phyloP scores from a whole-genome alignment of 345 rosid species.

The Eucalyptus rudis region DNA sequence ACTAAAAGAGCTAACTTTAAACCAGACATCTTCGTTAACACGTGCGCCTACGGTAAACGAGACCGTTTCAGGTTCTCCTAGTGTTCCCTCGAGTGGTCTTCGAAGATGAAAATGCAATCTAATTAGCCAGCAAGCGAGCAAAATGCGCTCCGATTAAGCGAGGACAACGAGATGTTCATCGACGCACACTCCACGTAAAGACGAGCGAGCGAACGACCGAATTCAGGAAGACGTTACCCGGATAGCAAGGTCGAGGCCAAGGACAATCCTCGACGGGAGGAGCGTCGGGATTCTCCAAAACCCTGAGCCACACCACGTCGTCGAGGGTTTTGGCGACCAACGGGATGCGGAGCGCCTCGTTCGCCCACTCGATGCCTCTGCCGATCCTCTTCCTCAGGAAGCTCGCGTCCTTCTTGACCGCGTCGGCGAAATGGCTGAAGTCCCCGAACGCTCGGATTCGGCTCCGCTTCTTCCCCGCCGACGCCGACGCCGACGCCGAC shows the following conservation, averaged over 20 bases:
- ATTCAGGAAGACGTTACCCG: constrained; percentile 23
- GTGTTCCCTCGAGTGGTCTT: background rate
- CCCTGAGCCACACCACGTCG: constrained; percentile 66
- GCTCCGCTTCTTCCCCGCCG: background rate
- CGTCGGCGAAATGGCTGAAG: constrained; percentile 48
- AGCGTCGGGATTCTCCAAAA: constrained; percentile 50
- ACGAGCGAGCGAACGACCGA: background rate
- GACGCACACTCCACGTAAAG: background rate
- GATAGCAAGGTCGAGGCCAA: constrained; percentile 73
- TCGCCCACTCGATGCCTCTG: constrained; percentile 68
- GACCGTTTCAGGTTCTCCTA: background rate
- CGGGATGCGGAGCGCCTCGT: constrained; percentile 44
- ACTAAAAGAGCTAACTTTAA: background rate
- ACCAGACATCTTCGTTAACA: background rate
- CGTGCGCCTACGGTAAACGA: background rate
- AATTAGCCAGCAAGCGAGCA: background rate
- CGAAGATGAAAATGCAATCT: background rate
- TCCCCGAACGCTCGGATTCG: constrained; percentile 20
- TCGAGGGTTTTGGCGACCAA: constrained; percentile 43
- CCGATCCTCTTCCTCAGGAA: constrained; percentile 41
- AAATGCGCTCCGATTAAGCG: background rate
- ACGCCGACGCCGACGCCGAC: background rate
- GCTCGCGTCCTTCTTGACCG: constrained; percentile 47
- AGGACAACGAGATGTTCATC: background rate
- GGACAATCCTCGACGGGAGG: constrained; percentile 13